Base-by-base conservation (phyloP, 1,284 basidiomycete genomes). In the Ganoderma lingzhi region DNA sequence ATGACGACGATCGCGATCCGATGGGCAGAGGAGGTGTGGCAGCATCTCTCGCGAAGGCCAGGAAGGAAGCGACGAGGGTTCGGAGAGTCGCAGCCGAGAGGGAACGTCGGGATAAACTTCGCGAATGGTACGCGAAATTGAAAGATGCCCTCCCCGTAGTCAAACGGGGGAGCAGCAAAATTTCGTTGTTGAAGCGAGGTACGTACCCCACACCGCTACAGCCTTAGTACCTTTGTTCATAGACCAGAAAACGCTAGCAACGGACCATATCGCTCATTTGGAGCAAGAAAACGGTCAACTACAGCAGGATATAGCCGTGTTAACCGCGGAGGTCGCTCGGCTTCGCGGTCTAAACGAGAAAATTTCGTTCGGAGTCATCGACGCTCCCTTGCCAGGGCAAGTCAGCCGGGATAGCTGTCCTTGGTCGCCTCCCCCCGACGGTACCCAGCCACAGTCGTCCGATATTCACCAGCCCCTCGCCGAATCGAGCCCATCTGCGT, bases 111-210 rank as follows among this genome's bases (percentile, higher is more conserved):
- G 93, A 96, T 79, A 94, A 96, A 81, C 86, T 96, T 68, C 86
- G 94, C 71, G 93, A 96, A 76, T 95, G 94, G 28, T 96, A 96
- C 81, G 90, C 92, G 45, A 90, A 92, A 77, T 84, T 96, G 77
- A 95, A 95, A 82, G 93, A 94, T 71, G 92, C 92, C 35, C 84
- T 96, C 6, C 95, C 95, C 2, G 86, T 90, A 60, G 93, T 92
- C 17, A 95, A 93, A 80, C 94, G 95, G 84, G 94, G 95, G 82
- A 91, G 90, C 78, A 94, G 92, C 83, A 96, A 96, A 80, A 91
- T 94, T 19, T 93, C 90, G 39, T 82, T 96, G 65, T 84, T 96
- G 67, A 95, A 96, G 81, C 86, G 95, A 85, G 93, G 94, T 95
- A 76, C 71, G 87, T 80, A 53, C 65, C 44, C 39, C 67, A 67